Conservation (phyloP, 2,329 filamentous ascomycete species). For the Oidium heveae region DNA sequence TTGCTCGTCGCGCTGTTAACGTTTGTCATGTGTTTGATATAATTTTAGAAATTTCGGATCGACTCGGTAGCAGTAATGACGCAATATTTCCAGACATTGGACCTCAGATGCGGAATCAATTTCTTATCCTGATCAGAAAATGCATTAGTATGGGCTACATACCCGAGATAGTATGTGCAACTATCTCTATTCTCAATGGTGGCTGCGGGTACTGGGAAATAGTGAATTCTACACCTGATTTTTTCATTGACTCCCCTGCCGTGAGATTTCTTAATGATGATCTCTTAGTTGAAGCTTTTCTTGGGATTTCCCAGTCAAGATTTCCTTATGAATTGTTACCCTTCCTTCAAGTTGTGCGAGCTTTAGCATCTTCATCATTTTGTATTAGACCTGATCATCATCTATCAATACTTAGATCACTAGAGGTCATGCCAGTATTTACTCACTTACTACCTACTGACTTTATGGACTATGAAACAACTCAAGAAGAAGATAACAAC, state of each 20-base stretch:
- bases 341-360: conserved; percentile 46
- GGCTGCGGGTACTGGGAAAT: conserved; percentile 13
- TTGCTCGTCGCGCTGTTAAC: conserved; percentile 22
- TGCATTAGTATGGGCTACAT: conserved; percentile 14
- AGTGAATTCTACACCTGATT: conserved; percentile 13
- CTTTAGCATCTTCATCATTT: conserved; percentile 27
- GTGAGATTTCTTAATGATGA: conserved; percentile 15
- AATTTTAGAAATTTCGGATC: conserved; percentile 19
- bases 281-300: conserved; percentile 10
- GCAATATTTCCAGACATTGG: conserved; percentile 19
- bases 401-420: conserved; percentile 29
- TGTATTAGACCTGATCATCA: conserved; percentile 14
- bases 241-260: conserved; percentile 22
- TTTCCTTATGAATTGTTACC: conserved; percentile 72
- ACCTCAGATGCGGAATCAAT: conserved; percentile 13
- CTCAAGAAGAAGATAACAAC: conserved; percentile 64
- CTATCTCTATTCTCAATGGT: conserved; percentile 11
- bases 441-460: conserved; percentile 50
- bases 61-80: conserved; percentile 15
- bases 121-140: conserved; percentile 14
- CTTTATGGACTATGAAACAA: conserved; percentile 52
- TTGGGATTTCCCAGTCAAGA: conserved; percentile 45
- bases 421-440: conserved; percentile 27
- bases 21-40: conserved; percentile 22
- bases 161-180: conserved; percentile 13